phyloP scores from a whole-genome alignment of 2,329 filamentous ascomycete species.

The Pseudocercospora musae region DNA sequence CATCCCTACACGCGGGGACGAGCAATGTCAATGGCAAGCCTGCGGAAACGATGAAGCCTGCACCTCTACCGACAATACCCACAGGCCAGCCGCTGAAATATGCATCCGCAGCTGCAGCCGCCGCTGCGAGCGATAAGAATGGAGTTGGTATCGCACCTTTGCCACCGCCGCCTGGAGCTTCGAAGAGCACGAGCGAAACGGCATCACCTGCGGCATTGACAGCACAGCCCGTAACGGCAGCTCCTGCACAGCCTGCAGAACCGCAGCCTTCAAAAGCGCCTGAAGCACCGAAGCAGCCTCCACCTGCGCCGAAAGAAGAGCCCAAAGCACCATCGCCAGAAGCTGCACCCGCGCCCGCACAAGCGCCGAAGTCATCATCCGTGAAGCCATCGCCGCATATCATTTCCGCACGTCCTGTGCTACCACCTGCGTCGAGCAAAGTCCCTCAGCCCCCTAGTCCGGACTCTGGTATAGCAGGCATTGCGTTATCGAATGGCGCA shows the following conservation, averaged over 20 bases:
- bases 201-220: slow-evolving; percentile 48
- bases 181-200: slow-evolving; percentile 53
- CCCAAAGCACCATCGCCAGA: slow-evolving; percentile 22
- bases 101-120: slow-evolving; percentile 90
- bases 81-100: slow-evolving; percentile 93
- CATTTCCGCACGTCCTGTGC: slow-evolving; percentile 38
- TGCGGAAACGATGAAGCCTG: slow-evolving; percentile 80
- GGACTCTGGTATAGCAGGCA: slow-evolving; percentile 35
- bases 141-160: slow-evolving; percentile 87
- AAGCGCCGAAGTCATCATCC: slow-evolving; percentile 25
- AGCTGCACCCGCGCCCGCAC: slow-evolving; percentile 8
- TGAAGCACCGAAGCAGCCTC: slow-evolving; percentile 29
- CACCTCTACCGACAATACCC: slow-evolving; percentile 75
- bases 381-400: slow-evolving; percentile 37
- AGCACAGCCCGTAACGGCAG: slow-evolving; percentile 44
- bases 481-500: slow-evolving; percentile 52
- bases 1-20: slow-evolving; percentile 76
- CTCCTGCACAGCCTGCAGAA: slow-evolving; percentile 35
- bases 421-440: slow-evolving; percentile 18
- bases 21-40: slow-evolving; percentile 59
- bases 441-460: slow-evolving; percentile 33
- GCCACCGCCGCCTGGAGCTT: slow-evolving; percentile 75
- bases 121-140: slow-evolving; percentile 85
- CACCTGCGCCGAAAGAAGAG: slow-evolving; percentile 30
- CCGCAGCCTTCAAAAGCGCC: slow-evolving; percentile 24